Conservation (phyloP, 2,329 filamentous ascomycete species). For the Talaromyces pinophilus region DNA sequence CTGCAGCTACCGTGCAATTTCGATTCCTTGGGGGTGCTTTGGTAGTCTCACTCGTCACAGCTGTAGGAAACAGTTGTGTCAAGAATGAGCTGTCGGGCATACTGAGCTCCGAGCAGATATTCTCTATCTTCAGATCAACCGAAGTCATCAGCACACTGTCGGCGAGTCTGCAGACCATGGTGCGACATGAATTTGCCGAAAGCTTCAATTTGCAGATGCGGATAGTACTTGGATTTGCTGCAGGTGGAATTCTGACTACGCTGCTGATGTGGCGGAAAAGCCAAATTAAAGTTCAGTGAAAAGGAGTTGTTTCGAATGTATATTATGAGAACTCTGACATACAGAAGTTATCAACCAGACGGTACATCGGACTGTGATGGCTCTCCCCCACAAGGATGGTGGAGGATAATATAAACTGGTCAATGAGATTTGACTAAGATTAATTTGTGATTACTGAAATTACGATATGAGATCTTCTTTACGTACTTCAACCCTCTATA, state of each 20-base stretch:
- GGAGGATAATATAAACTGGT: not conserved
- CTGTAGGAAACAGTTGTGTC: conserved; percentile 12
- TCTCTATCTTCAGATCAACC: not conserved
- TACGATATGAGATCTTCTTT: not conserved
- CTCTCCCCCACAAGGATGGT: not conserved
- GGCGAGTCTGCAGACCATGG: not conserved
- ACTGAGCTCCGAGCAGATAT: conserved; percentile 1
- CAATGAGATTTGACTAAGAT: not conserved
- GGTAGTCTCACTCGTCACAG: conserved; percentile 22
- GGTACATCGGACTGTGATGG: not conserved
- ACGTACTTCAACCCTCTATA: not conserved
- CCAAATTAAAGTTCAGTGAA: not conserved
- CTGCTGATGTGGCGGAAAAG: conserved; percentile 24
- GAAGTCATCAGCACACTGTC: not conserved
- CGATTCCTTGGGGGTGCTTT: conserved; percentile 25
- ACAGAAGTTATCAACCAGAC: not conserved
- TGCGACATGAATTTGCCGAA: not conserved
- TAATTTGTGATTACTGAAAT: not conserved
- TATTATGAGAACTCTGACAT: not conserved
- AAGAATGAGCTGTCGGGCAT: not conserved
- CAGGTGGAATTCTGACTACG: conserved; percentile 19
- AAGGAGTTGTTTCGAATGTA: not conserved
- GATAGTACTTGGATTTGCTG: conserved; percentile 23
- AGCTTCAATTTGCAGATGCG: conserved; percentile 13
- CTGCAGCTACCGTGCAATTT: conserved; percentile 24